Evolutionary conservation across 2,329 filamentous ascomycete species (phyloP), one percentile per base, ranked within the genome.

Genomic region (Allantophomopsis lycopodina): DNA sequence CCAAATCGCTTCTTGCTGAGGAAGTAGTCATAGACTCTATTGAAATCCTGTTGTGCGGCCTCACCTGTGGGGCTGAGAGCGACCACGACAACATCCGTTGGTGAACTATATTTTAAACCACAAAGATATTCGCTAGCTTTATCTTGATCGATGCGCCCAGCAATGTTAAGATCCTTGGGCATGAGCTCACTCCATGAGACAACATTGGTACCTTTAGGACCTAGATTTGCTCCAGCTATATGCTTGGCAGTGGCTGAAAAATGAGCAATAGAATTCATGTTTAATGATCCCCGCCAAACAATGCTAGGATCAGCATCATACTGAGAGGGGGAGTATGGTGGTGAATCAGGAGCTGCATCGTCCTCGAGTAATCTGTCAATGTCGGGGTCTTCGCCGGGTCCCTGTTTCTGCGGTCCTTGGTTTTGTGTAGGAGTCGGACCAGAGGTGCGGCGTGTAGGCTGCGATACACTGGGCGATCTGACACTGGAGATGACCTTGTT

Each of bases 51-150:
- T 21, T 67, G 65, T 2, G 76, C 73, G 1, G 65, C 64, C 4
- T 77, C 67, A 16, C 79, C 75, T 1, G 77, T 72, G 1, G 77
- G 73, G 14, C 71, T 71, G 28, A 96, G 62, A 35, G 77, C 76
- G 15, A 93, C 73, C 16, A 96, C 83, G 1, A 86, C 73, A 5
- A 98, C 77, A 52, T 96, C 91, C 2, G 84, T 88, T 38, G 78
- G 78, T 39, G 74, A 73, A 55, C 82, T 89, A 58, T 84, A 93
- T 11, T 86, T 77, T 44, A 96, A 68, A 38, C 85, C 79, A 54
- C 86, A 91, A 0, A 98, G 76, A 52, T 98, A 98, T 44, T 93
- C 85, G 41, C 87, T 86, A 10, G 89, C 91, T 47, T 81, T 82
- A 43, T 81, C 72, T 48, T 85, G 77, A 38, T 83, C 76, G 43